Base-by-base conservation (phyloP, 345 rosid genomes). In the Salix purpurea region DNA sequence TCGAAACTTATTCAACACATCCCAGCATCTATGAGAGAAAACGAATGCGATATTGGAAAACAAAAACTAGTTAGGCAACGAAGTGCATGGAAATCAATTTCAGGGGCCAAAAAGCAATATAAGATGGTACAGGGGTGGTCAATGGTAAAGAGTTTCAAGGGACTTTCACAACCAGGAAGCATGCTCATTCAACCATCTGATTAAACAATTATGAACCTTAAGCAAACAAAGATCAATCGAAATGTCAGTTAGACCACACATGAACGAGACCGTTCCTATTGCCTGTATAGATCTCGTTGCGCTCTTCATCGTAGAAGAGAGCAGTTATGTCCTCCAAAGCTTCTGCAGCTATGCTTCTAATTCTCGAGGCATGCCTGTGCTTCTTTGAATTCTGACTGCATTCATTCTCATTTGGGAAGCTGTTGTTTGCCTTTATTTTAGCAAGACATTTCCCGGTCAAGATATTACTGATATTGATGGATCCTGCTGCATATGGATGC, bases 381-480 rank as follows among this genome's bases (percentile, higher is more conserved):
- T n/a, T 76, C 70, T 62, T 86, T 28, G 89, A 50, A 70, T 73
- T 82, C 67, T 13, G 46, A 39, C 90, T 79, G 60, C 84, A 58
- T 21, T 79, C 86, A 2, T 81, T 84, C 24, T 61, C 88, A 62
- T 80, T 84, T 28, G 86, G 87, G 70, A 78, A 73, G 67, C 91
- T 90, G 82, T 86, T 91, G 28, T 76, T 69, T 4, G 92, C 84
- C 42, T 84, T 90, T 83, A 92, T 90, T 74, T 94, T 94, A 8
- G 92, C 96, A 71, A 91, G 86, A 87, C 97, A 94, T 78, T 92
- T 94, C 67, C 98, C 97, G 1, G 94, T 92, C 90, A 91, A 82
- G 81, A 94, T 94, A 50, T 88, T 94, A 90, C 96, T 91, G 74
- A 92, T 82, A 79, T 92, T 92, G 68, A 94, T 92, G 0, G 98